Evolutionary conservation across 202 grass and related monocot species (phyloP), one percentile per base, ranked within the genome.

Genomic region (Setaria italica): DNA sequence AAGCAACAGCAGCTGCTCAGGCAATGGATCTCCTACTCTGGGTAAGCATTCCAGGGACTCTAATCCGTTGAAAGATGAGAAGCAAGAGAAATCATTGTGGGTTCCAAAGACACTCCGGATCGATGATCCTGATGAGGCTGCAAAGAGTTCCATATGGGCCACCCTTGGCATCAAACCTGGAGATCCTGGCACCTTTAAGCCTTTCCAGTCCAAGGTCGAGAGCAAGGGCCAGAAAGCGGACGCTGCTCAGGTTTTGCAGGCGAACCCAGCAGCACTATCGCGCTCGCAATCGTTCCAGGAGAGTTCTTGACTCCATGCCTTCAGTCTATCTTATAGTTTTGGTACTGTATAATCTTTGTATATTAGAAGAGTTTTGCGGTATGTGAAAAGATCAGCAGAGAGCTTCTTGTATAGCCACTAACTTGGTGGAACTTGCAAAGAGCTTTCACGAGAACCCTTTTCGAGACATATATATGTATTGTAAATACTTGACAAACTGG

Each of bases 141-240:
- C 97, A 5, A 99, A 94, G 88, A 99, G 97, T 74, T 99, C 97
- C 4, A 96, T 99, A 80, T 96, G 93, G 97, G 84, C 93, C 13
- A 99, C 97, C 29, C 94, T 99, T 0, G 97, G 97, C 74, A 96
- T 99, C 70, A 99, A 97, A 72, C 91, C 84, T 65, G 94, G 90
- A 11, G 90, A 96, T 39, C 85, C 85, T 64, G 78, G 86, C 55
- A 91, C 85, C 46, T 99, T 97, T 79, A 97, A 91, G 76, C 89
- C 88, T 45, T 91, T 94, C 84, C 83, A 87, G 33, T 84, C 56
- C 62, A 90, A 88, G 68, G 86, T 84, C 20, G 86, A 90, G 63
- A 86, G 60, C 45, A 85, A 90, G 68, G 70, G 35, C 30, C 85
- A 86, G 82, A 83, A 74, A 74, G 81, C 91, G 54, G 93, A 88